Evolutionary conservation across 2,329 filamentous ascomycete genomes (phyloP), one percentile per base, ranked within the genome.

Genomic region (Trichoderma atrobrunneum): DNA sequence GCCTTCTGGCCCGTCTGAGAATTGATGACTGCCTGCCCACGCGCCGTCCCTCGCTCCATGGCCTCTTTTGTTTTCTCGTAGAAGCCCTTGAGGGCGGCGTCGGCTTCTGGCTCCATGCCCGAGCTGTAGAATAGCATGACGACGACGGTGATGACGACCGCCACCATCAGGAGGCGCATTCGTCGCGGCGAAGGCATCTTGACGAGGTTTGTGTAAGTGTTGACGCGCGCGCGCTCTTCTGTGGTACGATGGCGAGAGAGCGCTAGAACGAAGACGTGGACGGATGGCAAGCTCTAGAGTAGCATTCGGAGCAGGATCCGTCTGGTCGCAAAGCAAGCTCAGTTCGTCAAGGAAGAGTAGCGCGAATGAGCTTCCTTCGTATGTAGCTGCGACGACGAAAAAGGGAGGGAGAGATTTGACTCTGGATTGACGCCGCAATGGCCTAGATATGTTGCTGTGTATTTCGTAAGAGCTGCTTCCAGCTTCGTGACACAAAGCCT

Each of bases 111-210:
- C 62, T 84, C 84, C 73, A 83, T 80, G 39, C 85, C 84, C n/a
- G 87, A 87, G 24, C 91, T 91, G 79, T 93, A 91, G 84, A 95
- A 94, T 76, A 97, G 84, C 70, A 92, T 83, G 60, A 91, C 86
- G 76, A 95, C 82, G 73, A 95, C 82, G 72, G 88, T 84, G 75
- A 90, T 85, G 76, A 94, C 76, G 71, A 90, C 85, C 71, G 91
- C 84, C 77, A 95, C 84, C 74, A 89, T 84, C 71, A 94, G 83
- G 76, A 92, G 84, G 78, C 91, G 90, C 77, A 93, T 79, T 76
- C 93, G 90, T 75, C 93, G 90, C 76, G 87, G 85, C 24, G 91
- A 92, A 77, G 90, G 88, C 92, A 94, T 94, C 72, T 72, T 78
- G 74, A 24, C 30, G 39, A 12, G 24, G 24, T 72, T 74, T 74